Evolutionary conservation across 2,329 filamentous ascomycete species (phyloP), one percentile per base, ranked within the genome.

Genomic region (Epichloe aotearoae): DNA sequence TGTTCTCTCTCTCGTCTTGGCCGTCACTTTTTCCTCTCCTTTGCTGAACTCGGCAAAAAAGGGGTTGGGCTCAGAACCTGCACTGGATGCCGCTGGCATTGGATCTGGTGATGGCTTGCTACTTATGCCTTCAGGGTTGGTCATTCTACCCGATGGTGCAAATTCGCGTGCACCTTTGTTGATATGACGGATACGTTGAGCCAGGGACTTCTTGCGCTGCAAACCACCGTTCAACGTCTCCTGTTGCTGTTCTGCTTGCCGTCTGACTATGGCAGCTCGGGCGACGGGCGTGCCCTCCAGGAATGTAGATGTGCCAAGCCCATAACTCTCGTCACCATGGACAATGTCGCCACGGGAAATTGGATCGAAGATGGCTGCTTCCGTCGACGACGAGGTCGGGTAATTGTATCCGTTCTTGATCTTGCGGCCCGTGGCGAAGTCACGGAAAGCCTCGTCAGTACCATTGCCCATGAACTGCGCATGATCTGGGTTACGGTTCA

Each of bases 271-370:
- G 17, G 85, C 87, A 7, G 82, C 79, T 58, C 82, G 82, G 30
- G 90, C 86, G 30, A 90, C 93, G 14, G 93, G 91, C 1, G 93
- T 86, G 37, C 93, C 93, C 61, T 98, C 93, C 20, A 98, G 70
- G 73, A 97, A 97, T 2, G 93, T 98, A 36, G 89, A 95, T 1
- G 90, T 95, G 49, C 93, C 93, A 7, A 98, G 71, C 10, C 93
- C 93, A 54, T 87, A 72, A 3, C 81, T 84, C 67, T 94, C 83
- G 50, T 90, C 82, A 17, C 91, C 91, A 58, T 97, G 88, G 14
- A 97, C 77, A 45, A 84, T 78, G 51, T 87, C 82, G 45, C 81
- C 75, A 51, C 81, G 79, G 30, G 76, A 69, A 30, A 76, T 76
- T 1, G 88, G 80, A 61, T 93, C 86, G 60, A 89, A 87, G 3